Percentiles rank a stretch among this genome's conserved stretches.
phyloP scores from a whole-genome alignment of 148 eudicot genomes.

The Gaultheria prostrata region DNA sequence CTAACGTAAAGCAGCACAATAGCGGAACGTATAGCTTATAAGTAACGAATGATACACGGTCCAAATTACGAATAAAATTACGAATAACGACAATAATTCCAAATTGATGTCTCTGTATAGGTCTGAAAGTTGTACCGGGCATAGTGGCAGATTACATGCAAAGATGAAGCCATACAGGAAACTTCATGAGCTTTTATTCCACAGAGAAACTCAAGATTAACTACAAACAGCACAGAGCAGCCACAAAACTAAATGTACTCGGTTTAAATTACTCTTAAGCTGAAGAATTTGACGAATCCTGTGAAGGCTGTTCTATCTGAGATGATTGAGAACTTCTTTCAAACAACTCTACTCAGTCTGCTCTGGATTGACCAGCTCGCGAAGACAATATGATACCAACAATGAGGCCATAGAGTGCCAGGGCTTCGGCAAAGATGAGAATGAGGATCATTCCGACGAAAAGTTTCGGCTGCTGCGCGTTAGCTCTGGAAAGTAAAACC shows the following conservation, averaged over 20 bases:
- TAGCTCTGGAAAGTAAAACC: slow-evolving; percentile 35
- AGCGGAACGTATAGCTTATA: too few relatives aligned
- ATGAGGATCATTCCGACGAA: slow-evolving; percentile 49
- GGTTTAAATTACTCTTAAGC: background rate
- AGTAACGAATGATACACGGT: too few relatives aligned
- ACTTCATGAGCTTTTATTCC: slow-evolving; percentile 10
- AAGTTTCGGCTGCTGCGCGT: slow-evolving; percentile 49
- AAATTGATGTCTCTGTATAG: too few relatives aligned
- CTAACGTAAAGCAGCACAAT: too few relatives aligned
- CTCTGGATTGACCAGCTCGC: slow-evolving; percentile 51
- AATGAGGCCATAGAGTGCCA: slow-evolving; percentile 48
- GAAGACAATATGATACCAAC: slow-evolving; percentile 49
- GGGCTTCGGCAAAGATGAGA: slow-evolving; percentile 48
- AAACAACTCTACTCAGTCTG: slow-evolving; percentile 25
- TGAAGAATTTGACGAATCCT: background rate
- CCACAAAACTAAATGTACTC: background rate
- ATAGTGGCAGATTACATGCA: too few relatives aligned
- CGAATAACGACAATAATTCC: too few relatives aligned
- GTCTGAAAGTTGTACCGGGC: too few relatives aligned
- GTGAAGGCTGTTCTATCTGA: background rate
- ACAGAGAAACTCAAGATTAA: background rate
- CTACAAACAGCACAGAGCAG: slow-evolving; percentile 12
- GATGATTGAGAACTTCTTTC: background rate
- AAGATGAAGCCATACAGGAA: background rate
- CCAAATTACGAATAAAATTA: too few relatives aligned